phyloP scores from a whole-genome alignment of 257 asterid species.

The Marsdenia floribunda region DNA sequence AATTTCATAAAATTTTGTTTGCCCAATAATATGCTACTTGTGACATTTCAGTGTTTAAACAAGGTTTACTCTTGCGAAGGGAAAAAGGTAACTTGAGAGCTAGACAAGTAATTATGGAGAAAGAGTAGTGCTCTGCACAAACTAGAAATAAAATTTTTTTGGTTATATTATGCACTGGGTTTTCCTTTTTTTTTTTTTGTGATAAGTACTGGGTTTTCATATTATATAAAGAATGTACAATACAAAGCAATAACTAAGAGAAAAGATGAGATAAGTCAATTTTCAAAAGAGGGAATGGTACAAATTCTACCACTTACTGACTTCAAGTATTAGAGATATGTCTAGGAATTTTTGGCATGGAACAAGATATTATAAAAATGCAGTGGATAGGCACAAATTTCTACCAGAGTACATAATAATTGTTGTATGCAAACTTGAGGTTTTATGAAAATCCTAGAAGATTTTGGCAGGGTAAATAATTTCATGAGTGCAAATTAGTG shows the following conservation, averaged over 20 bases:
- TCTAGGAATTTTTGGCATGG: neutral
- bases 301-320: neutral
- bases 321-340: neutral
- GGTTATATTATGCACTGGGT: neutral
- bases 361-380: neutral
- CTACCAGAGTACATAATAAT: neutral
- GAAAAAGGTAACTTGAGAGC: neutral
- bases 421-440: neutral
- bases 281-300: neutral
- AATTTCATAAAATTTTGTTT: neutral
- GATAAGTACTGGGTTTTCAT: neutral
- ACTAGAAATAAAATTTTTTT: neutral
- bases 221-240: neutral
- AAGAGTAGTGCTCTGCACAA: neutral
- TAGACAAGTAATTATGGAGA: neutral
- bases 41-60: neutral
- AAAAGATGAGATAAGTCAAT: neutral
- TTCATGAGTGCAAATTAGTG: neutral
- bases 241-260: neutral
- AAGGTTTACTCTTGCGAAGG: neutral
- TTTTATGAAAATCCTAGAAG: neutral
- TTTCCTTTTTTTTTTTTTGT: too few relatives aligned
- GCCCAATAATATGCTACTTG: neutral
- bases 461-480: neutral
- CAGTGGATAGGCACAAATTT: neutral